Evolutionary conservation across 192 early-diverging fungal genomes (phyloP), one percentile per base, ranked within the genome.

Genomic region (Podila minutissima): DNA sequence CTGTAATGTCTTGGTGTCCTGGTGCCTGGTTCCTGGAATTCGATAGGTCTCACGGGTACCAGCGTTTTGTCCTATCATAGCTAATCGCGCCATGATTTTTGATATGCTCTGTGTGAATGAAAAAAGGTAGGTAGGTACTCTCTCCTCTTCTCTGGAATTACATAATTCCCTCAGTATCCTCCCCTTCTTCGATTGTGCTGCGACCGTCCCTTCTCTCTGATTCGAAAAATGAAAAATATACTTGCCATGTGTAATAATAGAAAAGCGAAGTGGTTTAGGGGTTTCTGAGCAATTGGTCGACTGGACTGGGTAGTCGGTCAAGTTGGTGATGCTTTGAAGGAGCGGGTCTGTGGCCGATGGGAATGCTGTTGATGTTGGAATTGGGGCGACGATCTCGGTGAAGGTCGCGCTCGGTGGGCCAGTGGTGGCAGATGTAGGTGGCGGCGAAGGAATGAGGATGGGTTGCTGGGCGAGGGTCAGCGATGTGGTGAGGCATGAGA

Each of bases 201-300:
- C 20, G 22, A 55, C 11, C 2, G 9, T 55, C 24, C 24, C n/a
- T 2, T 55, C 53, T 24, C 53, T 24, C 53, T 55, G n/a, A 53
- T 17, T 55, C 20, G 24, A 55, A 53, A 20, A 55, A 55, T 35
- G 15, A 37, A 35, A n/a, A 20, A 15, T 35, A 17, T 15, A 37
- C 73, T 46, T 68, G 60, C 73, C 38, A 57, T 74, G 73, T 62
- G 73, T 74, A 62, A 74, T 63, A 26, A 74, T 28, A 5, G 73
- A 62, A 22, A 74, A 41, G n/a, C 68, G 68, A 58, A 70, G 24
- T n/a, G 37, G 59, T 15, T 46, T 15, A 3, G 15, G 68, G 29
- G 10, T 15, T 26, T 67, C 59, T 5, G 58, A 62, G 50, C 65
- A 74, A 41, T 67, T 37, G 15, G 65, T 59, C 59, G 63, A 67